Percentiles rank a stretch among this genome's conserved stretches.
These are phyloP conservation scores for Collybia mongolica DNA, from an alignment of 768 basidiomycete genomes.

Conservation along the genomic window DNA sequence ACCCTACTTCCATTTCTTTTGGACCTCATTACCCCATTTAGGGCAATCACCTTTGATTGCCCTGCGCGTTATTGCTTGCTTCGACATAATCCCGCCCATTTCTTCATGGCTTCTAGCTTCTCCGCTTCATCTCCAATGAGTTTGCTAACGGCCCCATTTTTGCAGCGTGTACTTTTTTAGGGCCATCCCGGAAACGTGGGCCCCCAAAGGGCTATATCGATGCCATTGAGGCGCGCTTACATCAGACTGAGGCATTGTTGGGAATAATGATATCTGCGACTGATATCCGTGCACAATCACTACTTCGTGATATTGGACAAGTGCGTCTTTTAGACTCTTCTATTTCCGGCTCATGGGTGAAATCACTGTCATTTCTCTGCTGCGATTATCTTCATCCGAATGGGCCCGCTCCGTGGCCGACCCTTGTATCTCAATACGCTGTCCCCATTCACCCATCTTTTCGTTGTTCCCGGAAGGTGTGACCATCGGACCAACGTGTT, in stretches of 20 bases:
- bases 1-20: too few relatives aligned
- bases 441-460: constrained; percentile 1
- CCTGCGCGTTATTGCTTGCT: background rate
- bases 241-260: constrained; percentile 87
- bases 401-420: constrained; percentile 3
- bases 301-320: constrained; percentile 52
- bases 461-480: background rate
- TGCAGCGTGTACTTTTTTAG: constrained; percentile 74
- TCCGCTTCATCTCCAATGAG: constrained; percentile 6
- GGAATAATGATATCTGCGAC: constrained; percentile 70
- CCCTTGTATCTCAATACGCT: constrained; percentile 1
- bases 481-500: background rate
- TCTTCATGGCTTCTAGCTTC: constrained; percentile 6
- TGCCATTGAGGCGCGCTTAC: constrained; percentile 87
- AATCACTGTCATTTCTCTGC: too few relatives aligned
- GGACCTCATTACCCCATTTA: constrained; percentile 5
- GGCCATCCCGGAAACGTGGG: constrained; percentile 79
- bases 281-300: constrained; percentile 37
- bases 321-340: constrained; percentile 26
- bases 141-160: constrained; percentile 6
- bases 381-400: background rate
- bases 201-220: constrained; percentile 95
- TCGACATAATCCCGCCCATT: background rate
- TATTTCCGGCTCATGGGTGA: background rate
- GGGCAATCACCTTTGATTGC: background rate